Conservation (phyloP, 2,329 filamentous ascomycete genomes). For the Fulvia fulva region DNA sequence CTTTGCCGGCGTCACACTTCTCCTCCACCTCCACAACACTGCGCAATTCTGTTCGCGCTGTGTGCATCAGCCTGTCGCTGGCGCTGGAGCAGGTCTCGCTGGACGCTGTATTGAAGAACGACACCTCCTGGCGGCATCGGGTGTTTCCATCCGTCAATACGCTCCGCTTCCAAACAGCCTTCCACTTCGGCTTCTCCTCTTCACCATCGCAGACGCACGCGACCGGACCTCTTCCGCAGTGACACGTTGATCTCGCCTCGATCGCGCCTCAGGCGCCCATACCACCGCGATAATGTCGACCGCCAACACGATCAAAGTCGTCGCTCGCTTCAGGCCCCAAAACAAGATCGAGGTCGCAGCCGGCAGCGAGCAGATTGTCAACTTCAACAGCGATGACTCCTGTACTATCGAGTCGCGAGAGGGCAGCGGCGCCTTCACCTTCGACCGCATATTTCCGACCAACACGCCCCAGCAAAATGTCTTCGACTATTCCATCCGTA, state of each 20-base stretch:
- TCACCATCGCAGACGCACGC: background rate
- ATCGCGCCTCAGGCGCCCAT: slow-evolving; percentile 15
- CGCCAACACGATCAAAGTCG: slow-evolving; percentile 58
- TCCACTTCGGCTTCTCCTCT: background rate
- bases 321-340: slow-evolving; percentile 95
- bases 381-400: slow-evolving; percentile 83
- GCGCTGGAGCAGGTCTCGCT: background rate
- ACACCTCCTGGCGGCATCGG: background rate
- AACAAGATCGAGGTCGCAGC: slow-evolving; percentile 90
- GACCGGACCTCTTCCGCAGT: background rate
- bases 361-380: slow-evolving; percentile 87
- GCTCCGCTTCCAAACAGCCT: background rate
- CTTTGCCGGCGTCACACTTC: too few relatives aligned
- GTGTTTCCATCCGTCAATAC: background rate
- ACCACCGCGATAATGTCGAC: slow-evolving; percentile 24
- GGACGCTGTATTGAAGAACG: background rate
- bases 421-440: slow-evolving; percentile 78
- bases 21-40: background rate
- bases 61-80: background rate
- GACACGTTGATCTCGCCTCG: background rate
- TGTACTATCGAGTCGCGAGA: slow-evolving; percentile 85
- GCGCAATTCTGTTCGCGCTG: background rate
- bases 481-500: slow-evolving; percentile 95
- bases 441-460: slow-evolving; percentile 97
- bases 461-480: slow-evolving; percentile 84